Conservation (phyloP, 352 stramenopile species). For the Aphanomyces stellatus region DNA sequence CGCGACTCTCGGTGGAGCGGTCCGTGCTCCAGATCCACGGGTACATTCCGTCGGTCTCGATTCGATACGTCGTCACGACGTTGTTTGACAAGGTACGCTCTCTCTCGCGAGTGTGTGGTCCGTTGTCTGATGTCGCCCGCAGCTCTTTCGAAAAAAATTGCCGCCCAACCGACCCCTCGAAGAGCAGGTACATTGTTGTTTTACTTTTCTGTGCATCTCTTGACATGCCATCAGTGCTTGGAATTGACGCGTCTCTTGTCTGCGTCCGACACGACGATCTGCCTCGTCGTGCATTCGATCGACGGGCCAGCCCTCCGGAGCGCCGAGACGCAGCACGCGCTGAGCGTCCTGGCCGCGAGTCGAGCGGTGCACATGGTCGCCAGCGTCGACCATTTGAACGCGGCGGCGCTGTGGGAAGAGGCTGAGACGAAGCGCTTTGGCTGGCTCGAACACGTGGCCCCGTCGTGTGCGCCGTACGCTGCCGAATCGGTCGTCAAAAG, state of each 20-base stretch:
- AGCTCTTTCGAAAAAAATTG: conserved; percentile 3
- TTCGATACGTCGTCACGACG: conserved; percentile 32
- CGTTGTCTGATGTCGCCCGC: not conserved
- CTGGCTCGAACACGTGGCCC: conserved; percentile 38
- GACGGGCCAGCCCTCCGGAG: conserved; percentile 37
- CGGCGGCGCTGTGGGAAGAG: conserved; percentile 43
- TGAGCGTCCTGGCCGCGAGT: conserved; percentile 39
- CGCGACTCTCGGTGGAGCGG: conserved; percentile 23
- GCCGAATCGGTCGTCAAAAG: conserved; percentile 23
- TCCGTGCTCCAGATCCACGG: conserved; percentile 46
- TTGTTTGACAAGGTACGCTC: conserved; percentile 31
- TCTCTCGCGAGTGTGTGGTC: not conserved
- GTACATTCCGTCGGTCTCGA: conserved; percentile 43
- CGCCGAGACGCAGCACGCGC: conserved; percentile 37
- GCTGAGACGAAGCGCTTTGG: conserved; percentile 40
- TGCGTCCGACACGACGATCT: conserved; percentile 14
- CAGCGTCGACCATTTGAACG: conserved; percentile 51
- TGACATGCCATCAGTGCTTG: too few relatives aligned
- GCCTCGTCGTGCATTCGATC: conserved; percentile 47
- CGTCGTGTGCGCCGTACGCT: conserved; percentile 39
- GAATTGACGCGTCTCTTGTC: not conserved
- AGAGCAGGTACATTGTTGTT: conserved; percentile 15
- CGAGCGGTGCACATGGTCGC: conserved; percentile 37
- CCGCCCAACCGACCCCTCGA: conserved; percentile 1
- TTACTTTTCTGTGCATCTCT: too few relatives aligned